Percentiles rank a stretch among this genome's conserved stretches.
Evolutionary conservation across 2,329 filamentous ascomycete genomes (phyloP).

Genomic region (Aspergillus eucalypticola): DNA sequence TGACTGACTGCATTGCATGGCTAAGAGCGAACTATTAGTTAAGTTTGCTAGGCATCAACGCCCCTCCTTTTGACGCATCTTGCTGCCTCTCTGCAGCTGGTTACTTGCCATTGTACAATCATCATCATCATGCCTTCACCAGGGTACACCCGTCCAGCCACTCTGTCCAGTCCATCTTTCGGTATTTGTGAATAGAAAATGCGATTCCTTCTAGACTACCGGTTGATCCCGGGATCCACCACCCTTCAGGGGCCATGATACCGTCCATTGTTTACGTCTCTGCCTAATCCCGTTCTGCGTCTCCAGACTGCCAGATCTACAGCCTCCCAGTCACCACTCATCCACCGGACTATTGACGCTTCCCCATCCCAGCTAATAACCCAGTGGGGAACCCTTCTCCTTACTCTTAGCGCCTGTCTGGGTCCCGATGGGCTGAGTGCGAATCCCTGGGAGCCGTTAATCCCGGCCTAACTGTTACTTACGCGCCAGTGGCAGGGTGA

Average conservation of each 20-base stretch:
- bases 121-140: too few relatives aligned
- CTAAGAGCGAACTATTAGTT: too few relatives aligned
- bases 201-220: background rate
- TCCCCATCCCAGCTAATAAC: constrained; percentile 18
- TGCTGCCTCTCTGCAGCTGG: too few relatives aligned
- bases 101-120: too few relatives aligned
- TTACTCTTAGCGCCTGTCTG: constrained; percentile 11
- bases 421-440: background rate
- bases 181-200: background rate
- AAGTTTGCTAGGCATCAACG: too few relatives aligned
- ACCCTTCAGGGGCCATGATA: constrained; percentile 1
- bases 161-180: background rate
- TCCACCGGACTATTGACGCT: constrained; percentile 18
- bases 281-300: constrained; percentile 22
- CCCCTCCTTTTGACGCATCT: too few relatives aligned
- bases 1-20: too few relatives aligned
- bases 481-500: background rate
- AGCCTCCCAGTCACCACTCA: constrained; percentile 9
- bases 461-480: background rate
- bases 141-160: too few relatives aligned
- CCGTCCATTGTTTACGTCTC: constrained; percentile 15
- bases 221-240: background rate
- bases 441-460: constrained; percentile 1
- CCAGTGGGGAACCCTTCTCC: constrained; percentile 15
- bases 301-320: constrained; percentile 16